Conservation (phyloP, 2,329 filamentous ascomycete species). For the Trichoderma brevicompactum region DNA sequence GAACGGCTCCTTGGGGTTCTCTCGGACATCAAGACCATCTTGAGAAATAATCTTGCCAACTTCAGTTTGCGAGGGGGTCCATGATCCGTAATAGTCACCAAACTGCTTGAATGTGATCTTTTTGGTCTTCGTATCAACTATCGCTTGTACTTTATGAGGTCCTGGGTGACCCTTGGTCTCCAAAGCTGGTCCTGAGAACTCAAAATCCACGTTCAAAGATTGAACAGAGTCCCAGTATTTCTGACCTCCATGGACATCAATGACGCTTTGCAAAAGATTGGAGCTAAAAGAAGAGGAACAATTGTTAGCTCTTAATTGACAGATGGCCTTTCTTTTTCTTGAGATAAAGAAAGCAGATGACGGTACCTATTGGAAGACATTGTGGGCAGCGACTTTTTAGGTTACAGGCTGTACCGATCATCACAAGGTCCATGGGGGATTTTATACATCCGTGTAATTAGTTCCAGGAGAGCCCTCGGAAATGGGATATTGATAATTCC, state of each 20-base stretch:
- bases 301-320: background rate
- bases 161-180: background rate
- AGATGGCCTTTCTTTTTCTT: no score
- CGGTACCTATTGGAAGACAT: slow-evolving; percentile 5
- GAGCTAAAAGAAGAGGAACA: background rate
- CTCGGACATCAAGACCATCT: background rate
- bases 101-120: background rate
- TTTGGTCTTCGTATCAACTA: slow-evolving; percentile 5
- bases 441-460: background rate
- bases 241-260: slow-evolving; percentile 2
- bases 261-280: slow-evolving; percentile 3
- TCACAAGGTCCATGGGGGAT: background rate
- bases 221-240: slow-evolving; percentile 11
- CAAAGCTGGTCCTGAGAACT: background rate
- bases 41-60: background rate
- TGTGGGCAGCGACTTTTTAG: no score
- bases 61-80: background rate
- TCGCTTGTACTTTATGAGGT: background rate
- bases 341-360: background rate
- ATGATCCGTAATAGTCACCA: slow-evolving; percentile 3
- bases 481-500: background rate
- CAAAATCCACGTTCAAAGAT: background rate
- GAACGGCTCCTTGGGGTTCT: background rate
- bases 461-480: background rate
- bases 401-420: background rate